A percentile compares a stretch with the other conserved stretches of the same genome.
phyloP scores from a whole-genome alignment of 2,329 filamentous ascomycete genomes.

The Fusarium nanum region DNA sequence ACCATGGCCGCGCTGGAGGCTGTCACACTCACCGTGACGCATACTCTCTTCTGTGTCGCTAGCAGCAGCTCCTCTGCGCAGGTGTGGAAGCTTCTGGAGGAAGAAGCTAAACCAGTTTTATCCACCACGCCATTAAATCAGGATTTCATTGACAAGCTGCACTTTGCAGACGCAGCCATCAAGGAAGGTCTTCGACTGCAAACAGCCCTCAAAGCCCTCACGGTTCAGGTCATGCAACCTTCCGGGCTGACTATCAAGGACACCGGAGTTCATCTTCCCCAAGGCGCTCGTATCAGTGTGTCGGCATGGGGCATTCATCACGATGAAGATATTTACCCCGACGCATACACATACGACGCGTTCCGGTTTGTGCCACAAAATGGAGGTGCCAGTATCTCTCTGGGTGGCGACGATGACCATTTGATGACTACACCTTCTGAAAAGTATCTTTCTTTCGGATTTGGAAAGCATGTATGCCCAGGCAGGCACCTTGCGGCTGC shows the following conservation, averaged over 20 bases:
- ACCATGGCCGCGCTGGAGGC: not conserved
- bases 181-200: constrained; percentile 4
- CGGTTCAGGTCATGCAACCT: not conserved
- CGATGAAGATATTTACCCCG: not conserved
- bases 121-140: not conserved
- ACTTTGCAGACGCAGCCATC: not conserved
- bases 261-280: not conserved
- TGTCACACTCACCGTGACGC: not conserved
- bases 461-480: not conserved
- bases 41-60: not conserved
- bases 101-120: accelerated
- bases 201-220: not conserved
- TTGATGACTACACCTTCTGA: not conserved
- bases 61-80: accelerated
- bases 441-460: not conserved
- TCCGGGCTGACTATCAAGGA: accelerated
- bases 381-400: no score
- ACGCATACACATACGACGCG: not conserved
- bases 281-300: not conserved
- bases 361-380: constrained; percentile 1
- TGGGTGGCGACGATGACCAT: not conserved
- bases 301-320: not conserved
- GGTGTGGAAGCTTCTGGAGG: not conserved
- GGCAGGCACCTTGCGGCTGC: not conserved
- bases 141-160: not conserved